Base-by-base conservation (phyloP, 148 eudicot genomes). In the Vaccinium darrowii region DNA sequence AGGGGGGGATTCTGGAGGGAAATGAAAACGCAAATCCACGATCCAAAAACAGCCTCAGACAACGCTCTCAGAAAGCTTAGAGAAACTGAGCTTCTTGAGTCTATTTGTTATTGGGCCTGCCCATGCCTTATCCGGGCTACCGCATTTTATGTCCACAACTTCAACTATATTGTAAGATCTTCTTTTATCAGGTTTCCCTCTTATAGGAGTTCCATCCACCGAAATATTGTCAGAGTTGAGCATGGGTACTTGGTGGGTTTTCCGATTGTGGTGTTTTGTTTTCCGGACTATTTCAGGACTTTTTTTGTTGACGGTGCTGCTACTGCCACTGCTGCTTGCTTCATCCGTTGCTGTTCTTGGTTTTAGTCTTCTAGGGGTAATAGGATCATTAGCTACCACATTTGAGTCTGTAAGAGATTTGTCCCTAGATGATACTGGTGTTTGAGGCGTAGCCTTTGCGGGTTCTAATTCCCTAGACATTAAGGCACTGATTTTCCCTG, bases 131-230 rank as follows among this genome's bases (percentile, higher is more conserved):
- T 88, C 88, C 3, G 91, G 84, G 81, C 76, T 86, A 36, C 98
- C 95, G 82, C 98, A 95, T 84, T 85, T 88, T 76, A 93, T 83
- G 86, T 97, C 96, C 84, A 97, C 98, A 36, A 97, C 83, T 84
- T 95, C 96, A 63, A 91, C 99, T 50, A 97, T 86, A 67, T 67
- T 67, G 77, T 78, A 86, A 53, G 73, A 43, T 21, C 90, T 87
- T 90, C 87, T 94, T 86, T 83, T 94, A 6, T 81, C 76, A 27
- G 91, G 86, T 80, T 90, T 92, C 30, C 84, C 85, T 60, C 95
- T 88, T 33, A 67, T 75, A 83, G 98, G 99, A 52, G 96, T 93
- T 88, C 90, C 92, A 15, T 93, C 94, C 74, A 92, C 47, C 21
- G 91, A 89, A 52, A 92, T 84, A 58, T 91, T 92, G 67, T 91